phyloP scores from a whole-genome alignment of 768 basidiomycete genomes.

The Boletales sp. region DNA sequence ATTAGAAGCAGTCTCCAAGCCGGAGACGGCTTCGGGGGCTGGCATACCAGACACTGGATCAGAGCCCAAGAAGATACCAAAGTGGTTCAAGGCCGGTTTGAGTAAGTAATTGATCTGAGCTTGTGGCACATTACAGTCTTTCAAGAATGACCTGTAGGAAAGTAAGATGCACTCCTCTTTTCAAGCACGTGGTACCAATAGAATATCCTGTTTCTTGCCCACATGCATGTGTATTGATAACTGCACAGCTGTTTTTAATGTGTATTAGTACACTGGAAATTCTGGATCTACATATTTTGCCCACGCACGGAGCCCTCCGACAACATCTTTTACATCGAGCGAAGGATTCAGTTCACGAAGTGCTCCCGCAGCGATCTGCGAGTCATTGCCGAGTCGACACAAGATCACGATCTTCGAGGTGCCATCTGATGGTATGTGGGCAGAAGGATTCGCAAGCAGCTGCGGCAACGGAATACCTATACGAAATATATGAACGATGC shows the following conservation, averaged over 20 bases:
- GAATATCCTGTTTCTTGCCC: background rate
- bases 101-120: constrained; percentile 38
- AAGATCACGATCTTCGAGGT: constrained; percentile 49
- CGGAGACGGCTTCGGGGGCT: constrained; percentile 8
- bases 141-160: constrained; percentile 13
- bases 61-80: constrained; percentile 61
- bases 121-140: background rate
- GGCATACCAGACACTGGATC: constrained; percentile 6
- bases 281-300: constrained; percentile 62
- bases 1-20: constrained; percentile 2
- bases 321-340: constrained; percentile 56
- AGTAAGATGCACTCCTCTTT: constrained; percentile 27
- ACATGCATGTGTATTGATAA: constrained; percentile 5
- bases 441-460: constrained; percentile 59
- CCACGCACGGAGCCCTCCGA: constrained; percentile 86
- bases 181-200: constrained; percentile 2
- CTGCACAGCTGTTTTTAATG: background rate
- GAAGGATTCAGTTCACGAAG: constrained; percentile 21
- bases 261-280: constrained; percentile 75
- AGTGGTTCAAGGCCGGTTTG: constrained; percentile 70
- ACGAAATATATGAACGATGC: constrained; percentile 3
- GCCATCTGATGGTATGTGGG: constrained; percentile 31
- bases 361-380: constrained; percentile 74
- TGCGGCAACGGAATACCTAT: constrained; percentile 72
- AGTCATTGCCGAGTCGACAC: constrained; percentile 92